Base-by-base conservation (phyloP, 441 rosid species). In the Rhodomyrtus psidioides region DNA sequence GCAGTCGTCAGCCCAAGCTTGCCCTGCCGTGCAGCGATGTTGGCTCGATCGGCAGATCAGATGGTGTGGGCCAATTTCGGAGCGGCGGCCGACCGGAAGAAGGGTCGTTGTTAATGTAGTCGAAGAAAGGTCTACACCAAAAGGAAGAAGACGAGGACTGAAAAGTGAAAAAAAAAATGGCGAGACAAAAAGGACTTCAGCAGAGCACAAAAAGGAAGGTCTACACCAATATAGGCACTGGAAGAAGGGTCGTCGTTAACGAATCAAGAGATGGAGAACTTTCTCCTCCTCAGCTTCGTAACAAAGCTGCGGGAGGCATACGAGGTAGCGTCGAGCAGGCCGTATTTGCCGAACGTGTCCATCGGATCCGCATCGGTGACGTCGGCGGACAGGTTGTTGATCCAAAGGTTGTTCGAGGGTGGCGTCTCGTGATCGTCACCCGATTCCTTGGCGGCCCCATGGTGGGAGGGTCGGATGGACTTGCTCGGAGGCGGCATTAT, bases 271-370 rank as follows among this genome's bases (percentile, higher is more conserved):
- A 96, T 87, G 2, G 98, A 95, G 92, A 96, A 96, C 91, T 98
- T 94, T 90, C 99, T 93, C 85, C 96, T 92, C 87, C 98, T 92
- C 2, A 97, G 99, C 91, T 95, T 96, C 81, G 94, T 92, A 57
- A 91, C 53, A 84, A 90, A 96, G 91, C 94, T 91, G 60, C 98
- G 88, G 1, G 96, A 86, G 19, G 94, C 88, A 84, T 94, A 94
- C 5, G 95, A 91, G 9, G 95, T 88, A 42, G 94, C 92, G 55
- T 94, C 97, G 56, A 96, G 90, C 7, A 92, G 91, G 23, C 98
- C 98, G 85, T 86, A 96, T 21, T 87, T 87, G 9, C 87, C 92
- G 87, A 95, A 96, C 30, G 93, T 53, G 16, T 91, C 93, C 86
- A 90, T 88, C 39, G 94, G 92, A 90, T 93, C 96, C 13, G 92